phyloP scores from a whole-genome alignment of 1,139 yeast species.

The Suhomyces guaymorum region DNA sequence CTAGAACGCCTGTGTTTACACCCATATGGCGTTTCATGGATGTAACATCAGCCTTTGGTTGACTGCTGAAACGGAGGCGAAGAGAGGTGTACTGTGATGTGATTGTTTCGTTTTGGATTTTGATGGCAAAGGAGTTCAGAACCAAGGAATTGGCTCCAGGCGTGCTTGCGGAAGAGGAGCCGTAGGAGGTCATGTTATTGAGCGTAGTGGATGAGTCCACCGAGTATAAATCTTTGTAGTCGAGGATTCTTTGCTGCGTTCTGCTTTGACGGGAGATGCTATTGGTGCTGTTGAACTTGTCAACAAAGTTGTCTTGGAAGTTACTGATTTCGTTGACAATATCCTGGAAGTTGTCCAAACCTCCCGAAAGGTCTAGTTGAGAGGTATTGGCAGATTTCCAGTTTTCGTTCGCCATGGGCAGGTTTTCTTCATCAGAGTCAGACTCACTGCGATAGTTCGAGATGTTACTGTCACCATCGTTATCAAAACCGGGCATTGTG shows the following conservation, averaged over 20 bases:
- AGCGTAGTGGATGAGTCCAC: slow-evolving; percentile 8
- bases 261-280: too few species aligned
- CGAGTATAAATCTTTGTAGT: slow-evolving; percentile 33
- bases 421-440: slow-evolving; percentile 28
- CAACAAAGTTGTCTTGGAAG: slow-evolving; percentile 35
- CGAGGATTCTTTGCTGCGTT: slow-evolving; percentile 39
- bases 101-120: slow-evolving; percentile 42
- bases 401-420: neutral
- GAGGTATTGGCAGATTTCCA: slow-evolving; percentile 1
- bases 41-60: slow-evolving; percentile 10
- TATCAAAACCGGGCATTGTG: neutral
- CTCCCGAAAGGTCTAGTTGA: slow-evolving; percentile 6
- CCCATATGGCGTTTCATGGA: slow-evolving; percentile 11
- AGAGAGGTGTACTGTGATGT: slow-evolving; percentile 40
- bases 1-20: slow-evolving; percentile 16
- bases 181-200: neutral
- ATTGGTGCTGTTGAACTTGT: slow-evolving; percentile 22
- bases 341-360: slow-evolving; percentile 17
- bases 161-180: too few species aligned
- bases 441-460: slow-evolving; percentile 29
- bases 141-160: slow-evolving; percentile 2
- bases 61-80: slow-evolving; percentile 37
- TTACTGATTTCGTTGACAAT: slow-evolving; percentile 35
- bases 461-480: slow-evolving; percentile 1
- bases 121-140: slow-evolving; percentile 19